Base-by-base conservation (phyloP, 2,329 filamentous ascomycete genomes). In the Acrocalymma vagum region DNA sequence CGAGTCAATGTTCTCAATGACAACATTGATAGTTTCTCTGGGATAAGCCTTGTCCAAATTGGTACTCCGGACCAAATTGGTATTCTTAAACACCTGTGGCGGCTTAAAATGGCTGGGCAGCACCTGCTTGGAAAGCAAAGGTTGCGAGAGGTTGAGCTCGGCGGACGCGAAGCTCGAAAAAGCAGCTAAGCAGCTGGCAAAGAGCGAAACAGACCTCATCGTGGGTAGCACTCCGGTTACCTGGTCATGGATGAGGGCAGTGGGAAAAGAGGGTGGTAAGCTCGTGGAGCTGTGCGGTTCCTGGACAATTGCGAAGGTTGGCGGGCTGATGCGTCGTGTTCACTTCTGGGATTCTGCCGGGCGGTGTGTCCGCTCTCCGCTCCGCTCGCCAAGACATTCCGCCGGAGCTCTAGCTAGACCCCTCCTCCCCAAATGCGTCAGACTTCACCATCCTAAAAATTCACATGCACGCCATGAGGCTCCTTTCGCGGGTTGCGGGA, bases 41-140 rank as follows among this genome's bases (percentile, higher is more conserved):
- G 86, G 85, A 63, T 94, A 97, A 56, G 85, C 88, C 79, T 96
- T 97, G 73, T 97, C 93, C 43, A 96, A 74, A 55, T 95, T 96
- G 65, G 95, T 86, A 52, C 88, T 86, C 62, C 94, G 88, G 35
- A 97, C 87, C 20, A 97, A 74, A 70, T 99, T 97, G 72, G 81
- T 81, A 73, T 99, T 96, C 76, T 92, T 90, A 78, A 96, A 99
- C 55, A 92, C 88, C 68, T 90, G 88, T 10, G 92, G 87, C 38
- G 93, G 91, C 71, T 83, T 87, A 77, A 96, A 96, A 48, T 66
- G 69, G 53, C 64, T 65, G 17, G 74, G 65, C 24, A 78, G 71
- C 61, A 79, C 72, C 58, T 74, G 72, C 53, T 66, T 73, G 25
- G 72, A 78, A 30, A 67, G 78, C 56, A 81, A 71, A 28, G 84